A percentile compares a stretch with the other conserved stretches of the same genome.
These are phyloP conservation scores for Candida verbasci DNA, from an alignment of 805 yeast species.

Conservation along the genomic window DNA sequence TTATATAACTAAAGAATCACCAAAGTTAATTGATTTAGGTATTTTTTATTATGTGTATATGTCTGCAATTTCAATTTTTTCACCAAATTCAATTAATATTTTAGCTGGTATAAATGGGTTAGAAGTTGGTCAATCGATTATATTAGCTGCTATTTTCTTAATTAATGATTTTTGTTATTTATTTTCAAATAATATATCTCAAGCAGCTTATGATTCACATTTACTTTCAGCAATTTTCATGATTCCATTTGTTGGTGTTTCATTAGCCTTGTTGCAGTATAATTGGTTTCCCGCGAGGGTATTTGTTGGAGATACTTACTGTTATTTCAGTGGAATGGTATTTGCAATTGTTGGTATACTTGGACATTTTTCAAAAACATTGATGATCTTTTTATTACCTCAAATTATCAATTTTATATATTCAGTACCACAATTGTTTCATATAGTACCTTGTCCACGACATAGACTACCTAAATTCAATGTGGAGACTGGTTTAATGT, in stretches of 20 bases:
- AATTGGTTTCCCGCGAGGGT: constrained; percentile 92
- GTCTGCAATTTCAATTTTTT: constrained; percentile 87
- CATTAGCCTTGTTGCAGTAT: constrained; percentile 66
- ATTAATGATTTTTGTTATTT: constrained; percentile 75
- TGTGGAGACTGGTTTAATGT: constrained; percentile 61
- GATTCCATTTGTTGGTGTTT: constrained; percentile 83
- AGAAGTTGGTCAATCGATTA: constrained; percentile 92
- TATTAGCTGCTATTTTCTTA: constrained; percentile 65
- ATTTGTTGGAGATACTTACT: constrained; percentile 97
- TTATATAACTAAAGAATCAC: constrained; percentile 34
- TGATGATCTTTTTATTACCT: constrained; percentile 80
- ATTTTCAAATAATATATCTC: constrained; percentile 34
- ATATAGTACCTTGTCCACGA: constrained; percentile 88
- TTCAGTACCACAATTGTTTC: constrained; percentile 88
- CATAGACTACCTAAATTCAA: constrained; percentile 86
- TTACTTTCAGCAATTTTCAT: constrained; percentile 73
- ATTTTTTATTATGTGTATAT: constrained; percentile 78
- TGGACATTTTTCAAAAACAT: constrained; percentile 94
- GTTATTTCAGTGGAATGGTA: constrained; percentile 98
- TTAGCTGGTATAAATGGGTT: constrained; percentile 95
- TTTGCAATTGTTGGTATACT: constrained; percentile 94
- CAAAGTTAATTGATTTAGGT: constrained; percentile 70
- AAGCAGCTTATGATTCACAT: constrained; percentile 73
- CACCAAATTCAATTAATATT: constrained; percentile 94
- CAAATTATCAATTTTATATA: constrained; percentile 88